These are phyloP conservation scores for Ophiocordyceps polyrhachis-furcata DNA, from an alignment of 2,329 filamentous ascomycete species.

Conservation along the genomic window DNA sequence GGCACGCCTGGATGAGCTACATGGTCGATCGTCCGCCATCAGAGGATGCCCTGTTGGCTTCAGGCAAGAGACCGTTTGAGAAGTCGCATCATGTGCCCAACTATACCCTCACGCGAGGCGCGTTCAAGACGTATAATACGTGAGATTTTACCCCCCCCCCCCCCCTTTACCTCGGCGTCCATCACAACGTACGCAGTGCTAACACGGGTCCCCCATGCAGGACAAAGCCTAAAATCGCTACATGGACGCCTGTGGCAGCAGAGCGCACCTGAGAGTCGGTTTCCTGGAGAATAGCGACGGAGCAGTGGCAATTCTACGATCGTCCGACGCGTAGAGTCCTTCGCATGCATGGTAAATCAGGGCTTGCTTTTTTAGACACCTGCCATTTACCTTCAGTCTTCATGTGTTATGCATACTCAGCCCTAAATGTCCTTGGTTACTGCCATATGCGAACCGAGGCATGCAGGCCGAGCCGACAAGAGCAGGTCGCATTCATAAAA, in stretches of 20 bases:
- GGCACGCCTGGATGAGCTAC: slow-evolving; percentile 98
- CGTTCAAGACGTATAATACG: slow-evolving; percentile 92
- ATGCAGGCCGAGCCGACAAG: not conserved
- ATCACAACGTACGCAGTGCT: not conserved
- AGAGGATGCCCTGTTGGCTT: slow-evolving; percentile 52
- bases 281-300: not conserved
- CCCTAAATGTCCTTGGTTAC: not conserved
- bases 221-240: slow-evolving; percentile 31
- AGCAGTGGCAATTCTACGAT: not conserved
- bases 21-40: slow-evolving; percentile 71
- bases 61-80: slow-evolving; percentile 58
- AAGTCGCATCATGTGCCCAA: slow-evolving; percentile 52
- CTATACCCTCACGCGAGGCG: slow-evolving; percentile 54
- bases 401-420: not conserved
- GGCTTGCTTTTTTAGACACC: not conserved
- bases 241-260: slow-evolving; percentile 30
- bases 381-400: not conserved
- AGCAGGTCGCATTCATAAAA: not conserved
- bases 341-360: not conserved
- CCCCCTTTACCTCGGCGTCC: not conserved
- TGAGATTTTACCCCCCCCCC: slow-evolving; percentile 30
- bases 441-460: not conserved
- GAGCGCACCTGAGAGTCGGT: slow-evolving; percentile 9
- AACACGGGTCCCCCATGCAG: slow-evolving; percentile 12
- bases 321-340: not conserved